Base-by-base conservation (phyloP, 495 filamentous ascomycete species). In the Parathielavia hyrcaniae region DNA sequence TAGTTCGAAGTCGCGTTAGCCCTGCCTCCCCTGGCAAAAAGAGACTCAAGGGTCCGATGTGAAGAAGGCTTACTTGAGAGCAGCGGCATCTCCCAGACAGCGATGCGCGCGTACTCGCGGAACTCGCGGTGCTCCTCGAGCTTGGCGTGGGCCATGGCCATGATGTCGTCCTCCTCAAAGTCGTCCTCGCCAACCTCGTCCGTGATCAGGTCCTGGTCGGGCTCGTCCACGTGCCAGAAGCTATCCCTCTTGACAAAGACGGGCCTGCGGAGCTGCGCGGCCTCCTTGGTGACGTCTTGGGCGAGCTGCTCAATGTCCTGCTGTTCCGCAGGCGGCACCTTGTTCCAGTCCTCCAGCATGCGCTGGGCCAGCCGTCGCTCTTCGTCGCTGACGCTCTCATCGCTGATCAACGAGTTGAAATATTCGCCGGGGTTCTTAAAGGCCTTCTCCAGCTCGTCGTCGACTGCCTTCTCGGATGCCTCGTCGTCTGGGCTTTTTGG, bases 21-120 rank as follows among this genome's bases (percentile, higher is more conserved):
- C 46, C 7, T 38, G 12, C 23, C 35, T 4, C 19, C 58, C 39
- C 60, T 52, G 30, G 48, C 50, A 6, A 46, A 22, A 53, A 46
- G 6, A 19, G 36, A 7, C 11, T 17, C 12, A 13, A 30, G 26
- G n/a, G 13, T 39, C 45, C 16, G 49, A n/a, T n/a, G n/a, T n/a
- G n/a, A 30, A 30, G 23, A 5, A n/a, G 39, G 72, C 86, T 67
- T 84, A 96, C 90, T 86, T 66, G 85, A 83, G 53, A 98, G 77
- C 60, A 92, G 73, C 19, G 93, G 93, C 90, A 97, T 90, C 73
- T 97, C 93, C 90, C 95, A 99, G 36, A 91, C 90, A 43, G 86
- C 80, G 61, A 96, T 79, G 50, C 93, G 81, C 23, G 88, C 84
- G 67, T 95, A 96, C 61, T 96, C 86, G 77, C 93, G 79, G 61